These are phyloP conservation scores for Botryosphaeria dothidea DNA, from an alignment of 2,329 filamentous ascomycete species.

Conservation along the genomic window DNA sequence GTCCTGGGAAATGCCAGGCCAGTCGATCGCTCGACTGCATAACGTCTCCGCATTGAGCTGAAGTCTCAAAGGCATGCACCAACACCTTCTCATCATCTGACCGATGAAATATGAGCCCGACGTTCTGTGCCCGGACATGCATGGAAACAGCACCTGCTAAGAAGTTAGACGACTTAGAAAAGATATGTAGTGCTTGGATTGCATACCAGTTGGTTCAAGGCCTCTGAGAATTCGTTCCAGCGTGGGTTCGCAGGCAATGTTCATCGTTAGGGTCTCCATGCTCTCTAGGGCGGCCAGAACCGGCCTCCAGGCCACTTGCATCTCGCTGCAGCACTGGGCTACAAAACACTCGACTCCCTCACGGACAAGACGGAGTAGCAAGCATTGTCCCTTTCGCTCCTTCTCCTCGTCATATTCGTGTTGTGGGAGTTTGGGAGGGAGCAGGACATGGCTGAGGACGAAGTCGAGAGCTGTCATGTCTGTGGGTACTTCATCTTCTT, in stretches of 20 bases:
- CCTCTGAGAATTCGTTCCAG: background rate
- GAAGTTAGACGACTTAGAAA: background rate
- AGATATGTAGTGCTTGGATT: background rate
- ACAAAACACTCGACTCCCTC: background rate
- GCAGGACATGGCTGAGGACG: conserved; percentile 50
- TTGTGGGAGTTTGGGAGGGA: conserved; percentile 52
- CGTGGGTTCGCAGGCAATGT: background rate
- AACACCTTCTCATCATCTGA: conserved; percentile 26
- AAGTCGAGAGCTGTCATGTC: conserved; percentile 30
- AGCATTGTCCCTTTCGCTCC: background rate
- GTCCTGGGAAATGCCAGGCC: conserved; percentile 47
- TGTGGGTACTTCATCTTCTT: no score
- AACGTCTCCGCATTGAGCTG: conserved; percentile 41
- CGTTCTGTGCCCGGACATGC: conserved; percentile 50
- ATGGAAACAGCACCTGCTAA: conserved; percentile 24
- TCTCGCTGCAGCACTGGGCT: background rate
- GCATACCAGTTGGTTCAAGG: background rate
- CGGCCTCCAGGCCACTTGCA: background rate
- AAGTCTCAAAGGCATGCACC: conserved; percentile 51
- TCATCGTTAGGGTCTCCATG: background rate
- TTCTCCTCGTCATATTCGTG: conserved; percentile 26
- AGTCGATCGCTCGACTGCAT: conserved; percentile 44
- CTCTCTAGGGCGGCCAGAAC: background rate
- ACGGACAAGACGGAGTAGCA: background rate
- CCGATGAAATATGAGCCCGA: conserved; percentile 44